Evolutionary conservation across 2,329 filamentous ascomycete genomes (phyloP).

Genomic region (Cordyceps tenuipes): DNA sequence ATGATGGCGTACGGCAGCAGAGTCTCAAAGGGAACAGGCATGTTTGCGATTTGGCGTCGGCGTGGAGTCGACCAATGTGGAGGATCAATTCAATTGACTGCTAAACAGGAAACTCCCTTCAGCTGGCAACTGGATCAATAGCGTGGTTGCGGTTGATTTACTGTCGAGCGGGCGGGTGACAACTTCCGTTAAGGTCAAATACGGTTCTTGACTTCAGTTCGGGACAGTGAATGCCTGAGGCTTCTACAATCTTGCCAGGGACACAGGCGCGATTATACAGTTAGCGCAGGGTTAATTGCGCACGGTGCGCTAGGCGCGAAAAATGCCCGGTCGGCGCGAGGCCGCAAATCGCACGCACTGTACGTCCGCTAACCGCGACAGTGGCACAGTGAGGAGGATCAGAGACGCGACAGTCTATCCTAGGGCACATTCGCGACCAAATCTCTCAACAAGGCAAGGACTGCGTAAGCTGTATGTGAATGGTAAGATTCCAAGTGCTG

Average conservation of each 20-base stretch:
- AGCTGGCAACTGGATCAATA: background rate
- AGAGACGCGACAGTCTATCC: conserved; percentile 11
- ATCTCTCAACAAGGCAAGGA: background rate
- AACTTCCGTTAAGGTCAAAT: conserved; percentile 1
- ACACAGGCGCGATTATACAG: conserved; percentile 9
- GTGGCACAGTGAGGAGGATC: background rate
- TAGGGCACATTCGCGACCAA: conserved; percentile 1
- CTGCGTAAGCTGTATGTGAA: conserved; percentile 6
- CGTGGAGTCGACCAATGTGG: conserved; percentile 21
- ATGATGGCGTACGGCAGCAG: conserved; percentile 59
- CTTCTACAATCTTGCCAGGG: background rate
- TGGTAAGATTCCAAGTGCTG: background rate
- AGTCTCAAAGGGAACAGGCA: conserved; percentile 58
- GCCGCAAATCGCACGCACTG: conserved; percentile 12
- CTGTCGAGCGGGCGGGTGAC: background rate
- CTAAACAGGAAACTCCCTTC: background rate
- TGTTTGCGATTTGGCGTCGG: conserved; percentile 28
- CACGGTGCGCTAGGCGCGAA: background rate
- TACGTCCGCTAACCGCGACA: conserved; percentile 9
- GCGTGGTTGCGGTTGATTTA: background rate
- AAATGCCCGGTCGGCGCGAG: background rate
- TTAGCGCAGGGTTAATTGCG: conserved; percentile 1
- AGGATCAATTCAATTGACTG: background rate
- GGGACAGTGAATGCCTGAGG: conserved; percentile 8
- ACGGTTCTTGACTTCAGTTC: conserved; percentile 2